Evolutionary conservation across 345 rosid genomes (phyloP).

Genomic region (Syzygium grande): DNA sequence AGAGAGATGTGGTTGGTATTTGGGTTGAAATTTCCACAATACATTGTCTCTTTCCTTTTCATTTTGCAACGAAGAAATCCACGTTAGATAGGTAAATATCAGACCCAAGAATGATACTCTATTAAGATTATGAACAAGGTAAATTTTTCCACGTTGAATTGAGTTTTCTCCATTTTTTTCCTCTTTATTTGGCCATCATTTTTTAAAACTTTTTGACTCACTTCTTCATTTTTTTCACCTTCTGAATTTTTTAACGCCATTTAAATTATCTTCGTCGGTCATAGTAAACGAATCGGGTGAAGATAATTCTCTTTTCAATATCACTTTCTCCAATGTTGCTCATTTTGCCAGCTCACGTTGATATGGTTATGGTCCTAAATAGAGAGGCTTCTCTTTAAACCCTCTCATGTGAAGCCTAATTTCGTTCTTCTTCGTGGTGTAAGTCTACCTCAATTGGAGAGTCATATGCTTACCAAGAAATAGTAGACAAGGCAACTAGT

Average conservation of each 20-base stretch:
- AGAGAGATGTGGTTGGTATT: neutral
- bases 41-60: neutral
- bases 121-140: neutral
- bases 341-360: neutral
- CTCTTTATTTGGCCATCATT: constrained; percentile 48
- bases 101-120: neutral
- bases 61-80: neutral
- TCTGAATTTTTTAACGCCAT: neutral
- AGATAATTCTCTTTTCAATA: neutral
- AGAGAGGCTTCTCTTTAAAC: neutral
- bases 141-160: neutral
- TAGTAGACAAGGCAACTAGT: neutral
- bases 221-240: neutral
- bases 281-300: neutral
- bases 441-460: neutral
- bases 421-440: neutral
- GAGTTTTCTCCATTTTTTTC: neutral
- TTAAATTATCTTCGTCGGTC: neutral
- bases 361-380: neutral
- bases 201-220: constrained; percentile 37
- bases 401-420: neutral
- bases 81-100: too few relatives aligned
- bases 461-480: neutral
- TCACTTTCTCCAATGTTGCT: neutral
- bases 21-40: neutral